Conservation (phyloP, 768 basidiomycete species). For the Calocybe indica region DNA sequence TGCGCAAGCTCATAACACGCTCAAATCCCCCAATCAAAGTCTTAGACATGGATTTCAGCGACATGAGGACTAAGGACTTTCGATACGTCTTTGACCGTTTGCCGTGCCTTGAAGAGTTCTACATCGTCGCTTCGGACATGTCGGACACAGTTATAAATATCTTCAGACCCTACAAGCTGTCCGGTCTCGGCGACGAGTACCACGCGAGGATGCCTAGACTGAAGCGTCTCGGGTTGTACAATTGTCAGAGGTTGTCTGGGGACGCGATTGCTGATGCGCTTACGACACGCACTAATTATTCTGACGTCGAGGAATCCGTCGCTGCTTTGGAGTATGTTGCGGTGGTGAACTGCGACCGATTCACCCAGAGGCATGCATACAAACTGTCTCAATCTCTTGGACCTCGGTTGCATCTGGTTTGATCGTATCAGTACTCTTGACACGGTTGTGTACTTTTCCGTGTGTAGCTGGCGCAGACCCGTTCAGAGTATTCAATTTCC, state of each 20-base stretch:
- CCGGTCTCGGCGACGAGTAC: conserved; percentile 8
- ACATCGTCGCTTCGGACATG: conserved; percentile 79
- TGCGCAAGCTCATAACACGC: conserved; percentile 57
- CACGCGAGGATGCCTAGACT: conserved; percentile 52
- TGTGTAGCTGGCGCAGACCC: neutral
- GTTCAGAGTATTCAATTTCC: neutral
- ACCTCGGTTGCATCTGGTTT: conserved; percentile 15
- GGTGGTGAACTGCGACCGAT: conserved; percentile 34
- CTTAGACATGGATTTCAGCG: conserved; percentile 76
- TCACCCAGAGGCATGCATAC: conserved; percentile 21
- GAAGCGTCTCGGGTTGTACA: conserved; percentile 43
- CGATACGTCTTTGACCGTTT: conserved; percentile 57
- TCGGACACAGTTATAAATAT: conserved; percentile 63
- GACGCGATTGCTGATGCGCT: conserved; percentile 50
- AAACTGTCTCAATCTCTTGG: conserved; percentile 21
- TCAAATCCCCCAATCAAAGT: conserved; percentile 57
- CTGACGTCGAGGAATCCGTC: conserved; percentile 20
- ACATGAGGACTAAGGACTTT: conserved; percentile 83
- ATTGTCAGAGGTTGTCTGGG: conserved; percentile 61
- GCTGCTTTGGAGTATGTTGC: conserved; percentile 27
- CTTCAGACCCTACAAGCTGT: conserved; percentile 35
- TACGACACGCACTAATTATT: conserved; percentile 37
- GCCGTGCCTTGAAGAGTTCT: conserved; percentile 50
- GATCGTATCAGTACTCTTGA: neutral
- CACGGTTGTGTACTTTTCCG: neutral